These are phyloP conservation scores for Boletus tylopilopsis DNA, from an alignment of 768 basidiomycete species.

Conservation along the genomic window DNA sequence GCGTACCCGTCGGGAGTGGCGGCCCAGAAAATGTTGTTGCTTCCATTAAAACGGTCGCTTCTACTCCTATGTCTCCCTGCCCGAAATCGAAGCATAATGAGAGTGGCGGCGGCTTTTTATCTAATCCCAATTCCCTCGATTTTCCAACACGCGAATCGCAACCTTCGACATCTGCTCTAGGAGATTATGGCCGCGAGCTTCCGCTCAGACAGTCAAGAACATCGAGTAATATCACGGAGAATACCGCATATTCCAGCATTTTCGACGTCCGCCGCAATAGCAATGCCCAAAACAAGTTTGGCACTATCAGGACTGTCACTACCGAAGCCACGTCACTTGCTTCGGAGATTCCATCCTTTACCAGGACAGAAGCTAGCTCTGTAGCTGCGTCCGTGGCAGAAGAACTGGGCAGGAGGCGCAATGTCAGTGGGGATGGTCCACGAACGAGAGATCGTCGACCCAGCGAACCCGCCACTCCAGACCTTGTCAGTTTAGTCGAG, in stretches of 20 bases:
- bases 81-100: conserved; percentile 19
- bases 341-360: conserved; percentile 60
- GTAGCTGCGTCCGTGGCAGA: conserved; percentile 50
- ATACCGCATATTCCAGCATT: conserved; percentile 56
- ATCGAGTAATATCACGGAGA: conserved; percentile 58
- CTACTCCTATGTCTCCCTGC: conserved; percentile 50
- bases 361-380: conserved; percentile 58
- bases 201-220: conserved; percentile 59
- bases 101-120: conserved; percentile 4
- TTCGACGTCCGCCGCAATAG: conserved; percentile 48
- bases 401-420: conserved; percentile 37
- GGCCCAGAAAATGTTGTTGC: conserved; percentile 37
- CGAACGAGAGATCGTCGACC: conserved; percentile 53
- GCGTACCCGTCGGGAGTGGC: conserved; percentile 10
- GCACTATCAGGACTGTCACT: conserved; percentile 76
- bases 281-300: conserved; percentile 57
- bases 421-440: conserved; percentile 20
- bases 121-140: conserved; percentile 24
- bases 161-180: conserved; percentile 29
- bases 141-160: conserved; percentile 35
- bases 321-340: conserved; percentile 71
- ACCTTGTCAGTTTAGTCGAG: conserved; percentile 67
- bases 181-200: conserved; percentile 32
- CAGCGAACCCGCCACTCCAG: conserved; percentile 59
- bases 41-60: conserved; percentile 29